Conservation (phyloP, 192 early-diverging fungal species). For the Backusella sp. region DNA sequence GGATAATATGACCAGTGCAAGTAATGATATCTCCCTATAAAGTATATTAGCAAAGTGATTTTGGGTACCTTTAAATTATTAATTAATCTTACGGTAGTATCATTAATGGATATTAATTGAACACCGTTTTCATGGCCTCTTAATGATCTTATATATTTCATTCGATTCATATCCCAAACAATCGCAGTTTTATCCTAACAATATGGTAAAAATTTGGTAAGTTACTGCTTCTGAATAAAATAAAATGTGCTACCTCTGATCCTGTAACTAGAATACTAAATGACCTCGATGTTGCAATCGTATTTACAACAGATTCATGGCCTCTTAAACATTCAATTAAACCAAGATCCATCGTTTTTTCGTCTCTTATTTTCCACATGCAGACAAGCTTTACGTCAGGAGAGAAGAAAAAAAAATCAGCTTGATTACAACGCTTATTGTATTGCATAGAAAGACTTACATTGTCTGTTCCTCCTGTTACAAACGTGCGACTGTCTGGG, state of each 20-base stretch:
- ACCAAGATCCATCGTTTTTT: constrained; percentile 44
- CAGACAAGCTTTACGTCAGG: constrained; percentile 47
- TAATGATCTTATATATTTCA: constrained; percentile 58
- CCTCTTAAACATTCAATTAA: constrained; percentile 56
- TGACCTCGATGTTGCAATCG: constrained; percentile 51
- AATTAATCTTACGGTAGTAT: constrained; percentile 47
- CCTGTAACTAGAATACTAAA: constrained; percentile 60
- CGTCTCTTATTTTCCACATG: constrained; percentile 52
- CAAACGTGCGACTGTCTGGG: constrained; percentile 57
- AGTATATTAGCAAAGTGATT: background rate
- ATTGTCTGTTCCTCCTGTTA: constrained; percentile 56
- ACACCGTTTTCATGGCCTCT: constrained; percentile 50
- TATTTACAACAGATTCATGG: constrained; percentile 50
- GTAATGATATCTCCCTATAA: constrained; percentile 59
- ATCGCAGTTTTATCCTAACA: constrained; percentile 57
- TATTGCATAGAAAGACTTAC: constrained; percentile 23
- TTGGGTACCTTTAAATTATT: background rate
- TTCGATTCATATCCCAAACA: constrained; percentile 65
- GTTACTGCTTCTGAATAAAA: background rate
- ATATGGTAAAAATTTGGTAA: background rate
- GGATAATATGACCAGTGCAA: constrained; percentile 49
- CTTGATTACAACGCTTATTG: background rate
- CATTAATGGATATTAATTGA: constrained; percentile 54
- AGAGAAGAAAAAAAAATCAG: background rate
- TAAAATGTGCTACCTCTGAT: constrained; percentile 37